Percentiles rank a stretch among this genome's conserved stretches.
Evolutionary conservation across 1,284 basidiomycete species (phyloP).

Genomic region (Tilletia walkeri): DNA sequence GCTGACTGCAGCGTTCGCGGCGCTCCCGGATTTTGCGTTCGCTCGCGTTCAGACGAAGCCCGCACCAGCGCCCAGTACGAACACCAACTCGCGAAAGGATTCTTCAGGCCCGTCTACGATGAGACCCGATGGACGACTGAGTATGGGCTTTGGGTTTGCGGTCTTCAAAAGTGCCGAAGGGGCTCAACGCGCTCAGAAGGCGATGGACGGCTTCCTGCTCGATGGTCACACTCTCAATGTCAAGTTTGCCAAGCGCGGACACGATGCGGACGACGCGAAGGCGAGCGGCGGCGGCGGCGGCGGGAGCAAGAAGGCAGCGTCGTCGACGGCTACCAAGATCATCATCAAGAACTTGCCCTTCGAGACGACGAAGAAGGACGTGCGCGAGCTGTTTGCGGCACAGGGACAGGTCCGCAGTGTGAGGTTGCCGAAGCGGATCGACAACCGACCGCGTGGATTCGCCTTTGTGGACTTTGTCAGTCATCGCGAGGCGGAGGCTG

Average conservation of each 20-base stretch:
- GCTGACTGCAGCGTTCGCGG: conserved; percentile 70
- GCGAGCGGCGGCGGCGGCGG: conserved; percentile 57
- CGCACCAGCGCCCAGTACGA: conserved; percentile 67
- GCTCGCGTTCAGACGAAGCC: conserved; percentile 88
- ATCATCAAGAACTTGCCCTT: conserved; percentile 97
- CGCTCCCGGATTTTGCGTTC: conserved; percentile 78
- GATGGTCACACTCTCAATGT: conserved; percentile 84
- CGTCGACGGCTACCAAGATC: conserved; percentile 58
- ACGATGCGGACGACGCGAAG: conserved; percentile 60
- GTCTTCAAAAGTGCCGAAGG: conserved; percentile 77
- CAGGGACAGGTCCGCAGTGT: conserved; percentile 71
- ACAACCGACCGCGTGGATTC: conserved; percentile 77
- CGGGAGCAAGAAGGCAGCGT: conserved; percentile 27
- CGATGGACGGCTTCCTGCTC: conserved; percentile 76
- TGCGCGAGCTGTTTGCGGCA: conserved; percentile 71
- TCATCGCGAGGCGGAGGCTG: conserved; percentile 44
- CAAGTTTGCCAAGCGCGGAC: conserved; percentile 81
- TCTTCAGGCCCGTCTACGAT: conserved; percentile 24
- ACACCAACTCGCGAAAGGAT: conserved; percentile 18
- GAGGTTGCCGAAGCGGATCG: conserved; percentile 70
- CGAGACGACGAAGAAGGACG: conserved; percentile 89
- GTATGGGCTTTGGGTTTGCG: conserved; percentile 95
- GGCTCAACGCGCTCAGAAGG: conserved; percentile 74
- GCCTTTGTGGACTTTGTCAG: conserved; percentile 76
- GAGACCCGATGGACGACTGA: conserved; percentile 59